Base-by-base conservation (phyloP, 2,329 filamentous ascomycete genomes). In the Lasiodiplodia theobromae region DNA sequence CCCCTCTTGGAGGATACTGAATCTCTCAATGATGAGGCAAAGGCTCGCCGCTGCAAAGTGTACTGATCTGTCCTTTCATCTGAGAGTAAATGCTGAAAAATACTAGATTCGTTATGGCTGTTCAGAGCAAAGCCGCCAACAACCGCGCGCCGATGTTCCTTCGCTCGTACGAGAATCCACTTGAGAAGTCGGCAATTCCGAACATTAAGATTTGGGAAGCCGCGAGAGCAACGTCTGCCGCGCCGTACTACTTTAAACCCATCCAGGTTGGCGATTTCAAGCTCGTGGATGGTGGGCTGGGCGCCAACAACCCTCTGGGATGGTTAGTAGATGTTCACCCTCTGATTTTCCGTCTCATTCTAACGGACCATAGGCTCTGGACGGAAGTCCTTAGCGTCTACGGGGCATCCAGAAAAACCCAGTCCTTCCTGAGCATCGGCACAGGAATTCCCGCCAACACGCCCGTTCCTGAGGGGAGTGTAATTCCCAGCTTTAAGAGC, bases 191-290 rank as follows among this genome's bases (percentile, higher is more conserved):
- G 10, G 56, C 60, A 4, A 67, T 70, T 10, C 68, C 60, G 3
- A 34, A 60, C 5, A 64, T 57, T 12, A 65, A 69, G 5, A 66
- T 73, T 23, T 73, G 69, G 69, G 25, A 67, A 18, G 70, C 67
- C 1, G 71, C 69, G 4, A 68, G 70, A n/a, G 71, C 72, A 18
- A 73, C 72, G 0, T 70, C 69, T 28, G 70, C 72, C 5, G 72
- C 72, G 3, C 71, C 71, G 2, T 64, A 51, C 1, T 73, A 68
- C 58, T 72, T 72, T 44, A 37, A 54, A 16, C 62, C 64, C 12
- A 47, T 72, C 1, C 23, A 63, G n/a, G 66, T 71, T 18, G 58
- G 37, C n/a, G n/a, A n/a, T n/a, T n/a, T n/a, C n/a, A n/a, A 52
- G 1, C 66, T 70, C 40, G 51, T 66, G 14, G 72, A 73, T 25